Evolutionary conservation across 768 basidiomycete genomes (phyloP).

Genomic region (Amanita pallidorosea): DNA sequence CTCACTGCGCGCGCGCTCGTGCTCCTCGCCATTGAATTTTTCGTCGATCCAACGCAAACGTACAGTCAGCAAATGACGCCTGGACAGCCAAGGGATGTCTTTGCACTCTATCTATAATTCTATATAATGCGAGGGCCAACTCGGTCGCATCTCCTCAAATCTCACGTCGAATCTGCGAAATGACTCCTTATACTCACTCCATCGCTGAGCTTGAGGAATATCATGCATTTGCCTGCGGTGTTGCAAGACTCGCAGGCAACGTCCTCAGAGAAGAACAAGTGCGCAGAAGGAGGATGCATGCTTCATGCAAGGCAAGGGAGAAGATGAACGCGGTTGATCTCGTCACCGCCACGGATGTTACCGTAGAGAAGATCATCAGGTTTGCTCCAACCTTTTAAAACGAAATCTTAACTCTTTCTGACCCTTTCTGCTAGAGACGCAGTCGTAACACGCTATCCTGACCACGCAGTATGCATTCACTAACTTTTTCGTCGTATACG

Average conservation of each 20-base stretch:
- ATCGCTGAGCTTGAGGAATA: slow-evolving; percentile 8
- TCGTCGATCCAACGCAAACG: not conserved
- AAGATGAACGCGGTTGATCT: slow-evolving; percentile 17
- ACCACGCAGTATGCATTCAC: not conserved
- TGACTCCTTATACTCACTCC: slow-evolving; percentile 9
- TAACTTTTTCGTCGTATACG: not conserved
- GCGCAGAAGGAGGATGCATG: slow-evolving; percentile 10
- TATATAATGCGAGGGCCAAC: not conserved
- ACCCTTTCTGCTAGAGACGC: not conserved
- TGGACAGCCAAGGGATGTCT: not conserved
- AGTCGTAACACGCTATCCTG: not conserved
- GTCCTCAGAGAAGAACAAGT: slow-evolving; percentile 13
- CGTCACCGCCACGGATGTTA: slow-evolving; percentile 14
- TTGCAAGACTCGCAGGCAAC: slow-evolving; percentile 12
- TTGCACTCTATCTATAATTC: not conserved
- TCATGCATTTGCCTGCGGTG: slow-evolving; percentile 11
- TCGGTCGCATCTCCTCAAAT: not conserved
- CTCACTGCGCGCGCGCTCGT: not conserved
- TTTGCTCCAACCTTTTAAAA: not conserved
- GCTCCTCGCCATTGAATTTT: not conserved
- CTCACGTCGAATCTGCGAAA: not conserved
- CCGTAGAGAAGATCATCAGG: slow-evolving; percentile 15
- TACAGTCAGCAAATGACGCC: not conserved
- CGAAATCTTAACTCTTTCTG: not conserved
- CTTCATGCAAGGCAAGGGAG: slow-evolving; percentile 10